These are phyloP conservation scores for Malassezia equina DNA, from an alignment of 1,284 basidiomycete species.

Conservation along the genomic window DNA sequence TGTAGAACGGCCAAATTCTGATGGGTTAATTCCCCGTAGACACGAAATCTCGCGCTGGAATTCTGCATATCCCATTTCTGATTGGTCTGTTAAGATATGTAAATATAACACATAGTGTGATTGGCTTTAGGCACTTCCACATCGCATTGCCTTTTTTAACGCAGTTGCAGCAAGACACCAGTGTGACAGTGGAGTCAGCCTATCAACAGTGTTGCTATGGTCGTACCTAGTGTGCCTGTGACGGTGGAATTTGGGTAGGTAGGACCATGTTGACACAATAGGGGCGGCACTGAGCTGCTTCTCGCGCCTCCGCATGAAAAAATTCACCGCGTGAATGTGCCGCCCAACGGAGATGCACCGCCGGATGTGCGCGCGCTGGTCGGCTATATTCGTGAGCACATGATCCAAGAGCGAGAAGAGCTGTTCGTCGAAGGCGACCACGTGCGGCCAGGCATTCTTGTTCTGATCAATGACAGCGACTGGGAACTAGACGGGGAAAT, in stretches of 20 bases:
- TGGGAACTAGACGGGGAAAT: slow-evolving; percentile 97
- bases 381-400: slow-evolving; percentile 63
- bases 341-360: slow-evolving; percentile 21
- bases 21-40: background rate
- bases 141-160: background rate
- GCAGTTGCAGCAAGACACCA: background rate
- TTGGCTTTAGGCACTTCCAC: background rate
- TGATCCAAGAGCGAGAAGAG: slow-evolving; percentile 74
- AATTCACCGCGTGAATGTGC: slow-evolving; percentile 24
- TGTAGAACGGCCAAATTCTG: background rate
- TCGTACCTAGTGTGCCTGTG: background rate
- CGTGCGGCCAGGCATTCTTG: slow-evolving; percentile 87
- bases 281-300: slow-evolving; percentile 44
- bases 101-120: background rate
- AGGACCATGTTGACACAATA: background rate
- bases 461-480: slow-evolving; percentile 89
- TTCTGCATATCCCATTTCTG: background rate
- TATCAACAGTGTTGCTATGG: background rate
- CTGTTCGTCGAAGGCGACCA: slow-evolving; percentile 78
- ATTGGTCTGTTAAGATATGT: background rate
- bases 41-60: background rate
- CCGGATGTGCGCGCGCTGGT: slow-evolving; percentile 68
- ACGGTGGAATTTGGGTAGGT: slow-evolving; percentile 17
- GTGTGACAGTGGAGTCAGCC: background rate
- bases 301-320: slow-evolving; percentile 39